A percentile compares a stretch with the other conserved stretches of the same genome.
These are phyloP conservation scores for Aspergillus ruber DNA, from an alignment of 2,329 filamentous ascomycete species.

Conservation along the genomic window DNA sequence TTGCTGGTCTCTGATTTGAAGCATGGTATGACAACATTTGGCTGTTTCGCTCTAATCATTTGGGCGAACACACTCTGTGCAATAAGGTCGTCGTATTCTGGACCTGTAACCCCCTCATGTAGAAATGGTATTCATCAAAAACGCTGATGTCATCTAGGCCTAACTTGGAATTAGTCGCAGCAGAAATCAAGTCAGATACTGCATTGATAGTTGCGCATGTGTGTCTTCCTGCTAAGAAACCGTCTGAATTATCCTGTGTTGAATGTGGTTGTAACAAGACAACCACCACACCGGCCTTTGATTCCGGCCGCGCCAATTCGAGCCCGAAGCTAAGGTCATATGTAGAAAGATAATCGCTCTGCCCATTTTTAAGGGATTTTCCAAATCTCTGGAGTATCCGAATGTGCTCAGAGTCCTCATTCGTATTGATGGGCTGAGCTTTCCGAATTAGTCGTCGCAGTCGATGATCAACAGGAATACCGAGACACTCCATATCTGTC, in stretches of 20 bases:
- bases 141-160: slow-evolving; percentile 1
- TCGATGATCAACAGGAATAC: slow-evolving; percentile 2
- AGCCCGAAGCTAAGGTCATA: slow-evolving; percentile 1
- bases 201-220: not conserved
- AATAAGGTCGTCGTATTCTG: not conserved
- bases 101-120: not conserved
- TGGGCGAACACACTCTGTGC: not conserved
- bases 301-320: slow-evolving; percentile 1
- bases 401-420: not conserved
- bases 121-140: slow-evolving; percentile 3
- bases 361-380: not conserved
- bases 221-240: not conserved
- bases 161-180: not conserved
- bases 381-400: not conserved
- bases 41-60: slow-evolving; percentile 2
- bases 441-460: slow-evolving; percentile 1
- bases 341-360: not conserved
- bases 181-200: not conserved
- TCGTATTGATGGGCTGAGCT: not conserved
- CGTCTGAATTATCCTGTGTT: not conserved
- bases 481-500: slow-evolving; percentile 3
- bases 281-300: slow-evolving; percentile 1
- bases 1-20: slow-evolving; percentile 1
- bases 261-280: slow-evolving; percentile 1
- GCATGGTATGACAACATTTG: slow-evolving; percentile 2